These are phyloP conservation scores for Globisporangium okanoganense DNA, from an alignment of 352 stramenopile species.

Conservation along the genomic window DNA sequence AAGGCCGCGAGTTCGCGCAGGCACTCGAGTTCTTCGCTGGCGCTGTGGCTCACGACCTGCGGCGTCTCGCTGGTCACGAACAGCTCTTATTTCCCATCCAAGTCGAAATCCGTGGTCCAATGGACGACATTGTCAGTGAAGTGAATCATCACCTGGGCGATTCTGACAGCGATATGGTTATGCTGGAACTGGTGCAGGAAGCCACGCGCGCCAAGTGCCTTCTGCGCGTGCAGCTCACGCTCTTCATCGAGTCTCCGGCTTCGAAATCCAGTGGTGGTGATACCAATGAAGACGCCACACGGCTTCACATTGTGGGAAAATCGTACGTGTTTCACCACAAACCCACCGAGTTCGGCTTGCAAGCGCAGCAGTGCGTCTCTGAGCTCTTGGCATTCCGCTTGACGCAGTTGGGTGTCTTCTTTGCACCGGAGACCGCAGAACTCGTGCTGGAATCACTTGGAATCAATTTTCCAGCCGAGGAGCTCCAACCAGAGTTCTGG, in stretches of 20 bases:
- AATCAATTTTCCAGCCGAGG: not conserved
- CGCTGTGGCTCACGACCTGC: constrained; percentile 29
- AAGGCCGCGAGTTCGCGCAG: constrained; percentile 28
- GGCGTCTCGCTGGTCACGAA: constrained; percentile 15
- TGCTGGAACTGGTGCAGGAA: constrained; percentile 21
- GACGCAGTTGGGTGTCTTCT: constrained; percentile 29
- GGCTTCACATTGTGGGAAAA: constrained; percentile 27
- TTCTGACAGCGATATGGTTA: constrained; percentile 13
- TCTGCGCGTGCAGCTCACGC: constrained; percentile 6
- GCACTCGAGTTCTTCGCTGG: constrained; percentile 39
- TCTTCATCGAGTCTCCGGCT: not conserved
- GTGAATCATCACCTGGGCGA: constrained; percentile 5
- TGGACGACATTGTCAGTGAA: not conserved
- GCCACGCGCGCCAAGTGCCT: constrained; percentile 18
- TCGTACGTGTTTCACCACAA: constrained; percentile 34
- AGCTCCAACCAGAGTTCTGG: constrained; percentile 14
- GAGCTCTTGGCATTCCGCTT: constrained; percentile 22
- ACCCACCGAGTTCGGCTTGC: constrained; percentile 7
- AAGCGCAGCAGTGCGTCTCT: constrained; percentile 4
- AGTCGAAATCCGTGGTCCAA: not conserved
- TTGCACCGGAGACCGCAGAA: constrained; percentile 21
- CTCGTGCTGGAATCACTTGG: constrained; percentile 10
- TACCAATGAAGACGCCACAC: not conserved
- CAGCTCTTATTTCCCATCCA: not conserved
- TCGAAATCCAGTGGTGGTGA: not conserved